Conservation (phyloP, 495 filamentous ascomycete genomes). For the Penicillium steckii region DNA sequence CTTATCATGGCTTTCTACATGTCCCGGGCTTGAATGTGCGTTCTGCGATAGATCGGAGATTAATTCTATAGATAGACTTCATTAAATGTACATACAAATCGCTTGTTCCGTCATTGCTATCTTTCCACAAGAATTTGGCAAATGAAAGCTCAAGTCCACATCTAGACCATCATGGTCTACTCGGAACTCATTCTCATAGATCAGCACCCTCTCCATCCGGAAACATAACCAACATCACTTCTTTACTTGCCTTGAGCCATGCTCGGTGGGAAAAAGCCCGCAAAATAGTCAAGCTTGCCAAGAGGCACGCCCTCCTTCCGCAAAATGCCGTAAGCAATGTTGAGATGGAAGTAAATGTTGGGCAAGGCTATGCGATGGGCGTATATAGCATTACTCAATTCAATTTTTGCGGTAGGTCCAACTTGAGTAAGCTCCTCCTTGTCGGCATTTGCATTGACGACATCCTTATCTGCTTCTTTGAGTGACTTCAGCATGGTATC, state of each 20-base stretch:
- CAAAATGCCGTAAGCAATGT: slow-evolving; percentile 56
- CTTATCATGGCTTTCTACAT: slow-evolving; percentile 15
- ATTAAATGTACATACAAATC: too few relatives aligned
- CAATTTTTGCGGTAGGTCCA: neutral
- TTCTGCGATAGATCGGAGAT: neutral
- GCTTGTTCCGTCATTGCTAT: neutral
- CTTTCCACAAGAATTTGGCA: neutral
- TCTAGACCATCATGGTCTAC: too few relatives aligned
- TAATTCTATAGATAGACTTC: neutral
- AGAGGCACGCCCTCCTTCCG: slow-evolving; percentile 55
- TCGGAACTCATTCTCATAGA: too few relatives aligned
- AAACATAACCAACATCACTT: neutral
- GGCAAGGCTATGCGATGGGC: slow-evolving; percentile 42
- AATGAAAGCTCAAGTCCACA: neutral
- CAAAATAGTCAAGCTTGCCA: slow-evolving; percentile 44
- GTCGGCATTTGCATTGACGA: slow-evolving; percentile 27
- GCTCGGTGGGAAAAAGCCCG: slow-evolving; percentile 36
- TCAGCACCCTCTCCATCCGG: too few relatives aligned
- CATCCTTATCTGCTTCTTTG: slow-evolving; percentile 35
- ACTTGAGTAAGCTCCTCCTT: slow-evolving; percentile 12
- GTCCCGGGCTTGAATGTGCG: neutral
- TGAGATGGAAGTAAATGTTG: slow-evolving; percentile 61
- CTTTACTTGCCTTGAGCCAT: neutral
- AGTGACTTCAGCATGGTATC: slow-evolving; percentile 39
- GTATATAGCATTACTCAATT: slow-evolving; percentile 29